Evolutionary conservation across 805 yeast species (phyloP).

Genomic region (Trichomonascus vanleenenianus): DNA sequence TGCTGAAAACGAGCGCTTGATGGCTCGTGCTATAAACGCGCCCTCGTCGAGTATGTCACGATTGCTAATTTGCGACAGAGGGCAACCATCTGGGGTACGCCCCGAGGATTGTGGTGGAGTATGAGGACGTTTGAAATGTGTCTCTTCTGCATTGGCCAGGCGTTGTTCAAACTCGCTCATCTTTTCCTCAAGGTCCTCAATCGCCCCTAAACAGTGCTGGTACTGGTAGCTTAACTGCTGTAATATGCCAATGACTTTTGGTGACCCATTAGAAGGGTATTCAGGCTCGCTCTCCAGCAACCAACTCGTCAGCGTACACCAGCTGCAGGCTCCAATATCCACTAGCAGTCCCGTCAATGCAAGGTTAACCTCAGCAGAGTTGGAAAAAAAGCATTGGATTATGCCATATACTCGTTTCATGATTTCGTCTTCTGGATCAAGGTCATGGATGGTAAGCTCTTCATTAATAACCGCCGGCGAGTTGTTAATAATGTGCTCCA

Average conservation of each 20-base stretch:
- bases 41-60: too few species aligned
- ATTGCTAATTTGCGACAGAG: neutral
- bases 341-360: slow-evolving; percentile 19
- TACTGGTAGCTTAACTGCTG: slow-evolving; percentile 11
- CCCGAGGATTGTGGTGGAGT: neutral
- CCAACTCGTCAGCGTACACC: slow-evolving; percentile 19
- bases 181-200: slow-evolving; percentile 9
- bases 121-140: too few species aligned
- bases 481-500: slow-evolving; percentile 5
- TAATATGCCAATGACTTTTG: slow-evolving; percentile 2
- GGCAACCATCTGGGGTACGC: neutral
- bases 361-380: slow-evolving; percentile 23
- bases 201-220: slow-evolving; percentile 8
- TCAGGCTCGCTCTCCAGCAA: slow-evolving; percentile 12
- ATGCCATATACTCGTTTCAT: slow-evolving; percentile 1
- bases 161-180: slow-evolving; percentile 6
- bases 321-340: slow-evolving; percentile 20
- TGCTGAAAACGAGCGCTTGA: neutral
- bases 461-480: neutral
- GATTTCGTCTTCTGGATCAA: slow-evolving; percentile 6
- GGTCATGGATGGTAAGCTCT: slow-evolving; percentile 1
- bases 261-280: neutral
- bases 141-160: neutral
- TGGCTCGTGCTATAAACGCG: too few species aligned
- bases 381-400: slow-evolving; percentile 16